Evolutionary conservation across 2,329 filamentous ascomycete genomes (phyloP), one percentile per base, ranked within the genome.

Genomic region (Nothopassalora personata): DNA sequence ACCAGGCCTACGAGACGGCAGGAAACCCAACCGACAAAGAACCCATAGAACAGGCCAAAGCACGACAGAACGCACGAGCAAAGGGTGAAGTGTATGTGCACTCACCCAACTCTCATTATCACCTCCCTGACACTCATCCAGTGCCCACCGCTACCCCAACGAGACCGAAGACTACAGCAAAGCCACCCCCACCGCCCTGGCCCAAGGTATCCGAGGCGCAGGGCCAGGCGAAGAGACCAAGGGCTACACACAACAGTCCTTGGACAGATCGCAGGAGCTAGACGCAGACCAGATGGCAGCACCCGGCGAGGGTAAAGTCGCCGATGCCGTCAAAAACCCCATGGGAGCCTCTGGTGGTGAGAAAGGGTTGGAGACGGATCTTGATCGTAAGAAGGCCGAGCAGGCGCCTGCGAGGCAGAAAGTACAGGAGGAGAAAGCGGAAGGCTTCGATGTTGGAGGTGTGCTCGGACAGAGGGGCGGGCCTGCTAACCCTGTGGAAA

Each of bases 361-460:
- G 69, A 69, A 66, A 5, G 77, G 76, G 47, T 59, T 80, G 54
- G 77, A 75, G 60, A 71, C 63, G 6, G 77, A 79, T 71, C 64
- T 80, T 65, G 78, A 80, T 10, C 70, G 76, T 69, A 81, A 81
- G 71, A 81, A 80, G 70, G 76, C 72, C 2, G 79, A 80, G 71
- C 79, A 81, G 66, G 71, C 74, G 8, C 73, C 72, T 15, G 66
- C 71, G 27, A 66, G 79, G 46, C 74, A 77, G 54, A 71, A 69
- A 19, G 69, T 77, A 34, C 71, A 79, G 67, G 65, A 72, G 60
- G 60, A 75, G 63, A 74, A 75, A 66, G 56, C 68, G 58, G 59
- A 73, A 45, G 64, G 72, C 19, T 70, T 73, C 5, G 72, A 73
- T 66, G 74, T 74, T 50, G 77, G 71, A 7, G 78, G 78, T 9